These are phyloP conservation scores for Xylariaceae sp. DNA, from an alignment of 2,329 filamentous ascomycete genomes.

Conservation along the genomic window DNA sequence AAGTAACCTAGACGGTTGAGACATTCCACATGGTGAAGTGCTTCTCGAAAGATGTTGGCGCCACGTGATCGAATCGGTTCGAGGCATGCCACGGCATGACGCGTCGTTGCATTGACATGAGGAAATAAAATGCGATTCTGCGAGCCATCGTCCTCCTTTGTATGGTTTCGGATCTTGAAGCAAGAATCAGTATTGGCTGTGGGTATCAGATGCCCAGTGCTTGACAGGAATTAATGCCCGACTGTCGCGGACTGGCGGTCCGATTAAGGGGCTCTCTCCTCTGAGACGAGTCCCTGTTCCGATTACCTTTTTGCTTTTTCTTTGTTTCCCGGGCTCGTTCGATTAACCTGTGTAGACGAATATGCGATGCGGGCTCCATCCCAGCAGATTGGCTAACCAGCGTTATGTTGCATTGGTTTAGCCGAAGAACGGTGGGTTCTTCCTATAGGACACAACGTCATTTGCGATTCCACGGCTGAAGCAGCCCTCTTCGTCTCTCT, in stretches of 20 bases:
- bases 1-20: background rate
- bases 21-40: background rate
- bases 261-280: constrained; percentile 7
- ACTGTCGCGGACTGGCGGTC: constrained; percentile 2
- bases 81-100: background rate
- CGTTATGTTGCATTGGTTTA: constrained; percentile 13
- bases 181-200: background rate
- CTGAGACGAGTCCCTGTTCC: constrained; percentile 2
- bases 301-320: background rate
- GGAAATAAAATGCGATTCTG: background rate
- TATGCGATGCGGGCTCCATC: constrained; percentile 9
- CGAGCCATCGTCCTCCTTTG: background rate
- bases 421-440: constrained; percentile 2
- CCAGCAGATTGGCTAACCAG: constrained; percentile 14
- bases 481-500: background rate
- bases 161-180: background rate
- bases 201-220: background rate
- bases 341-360: constrained; percentile 10
- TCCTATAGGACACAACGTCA: constrained; percentile 9
- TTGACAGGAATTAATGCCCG: background rate
- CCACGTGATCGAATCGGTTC: constrained; percentile 1
- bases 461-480: constrained; percentile 2
- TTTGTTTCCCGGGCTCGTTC: constrained; percentile 13
- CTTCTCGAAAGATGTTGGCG: background rate
- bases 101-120: background rate